These are phyloP conservation scores for Selaginella tamariscina DNA, from an alignment of 75 land plant genomes.

Conservation along the genomic window DNA sequence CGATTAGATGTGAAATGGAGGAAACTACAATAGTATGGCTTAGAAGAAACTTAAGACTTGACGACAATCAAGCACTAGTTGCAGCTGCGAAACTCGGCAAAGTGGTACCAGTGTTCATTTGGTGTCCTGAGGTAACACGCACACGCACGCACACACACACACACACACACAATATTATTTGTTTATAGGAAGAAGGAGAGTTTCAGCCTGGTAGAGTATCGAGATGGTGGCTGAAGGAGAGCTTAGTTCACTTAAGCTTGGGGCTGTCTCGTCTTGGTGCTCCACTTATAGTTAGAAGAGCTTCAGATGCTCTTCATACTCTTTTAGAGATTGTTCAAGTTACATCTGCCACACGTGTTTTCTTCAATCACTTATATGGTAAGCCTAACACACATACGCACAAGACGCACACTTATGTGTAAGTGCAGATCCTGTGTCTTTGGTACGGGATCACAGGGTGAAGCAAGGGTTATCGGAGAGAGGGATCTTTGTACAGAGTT, in stretches of 20 bases:
- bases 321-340: constrained; percentile 40
- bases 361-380: constrained; percentile 82
- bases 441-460: constrained; percentile 59
- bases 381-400: background rate
- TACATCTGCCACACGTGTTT: constrained; percentile 48
- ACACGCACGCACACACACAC: too few species aligned
- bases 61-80: constrained; percentile 80
- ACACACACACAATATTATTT: too few species aligned
- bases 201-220: constrained; percentile 80
- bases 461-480: constrained; percentile 38
- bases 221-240: constrained; percentile 90
- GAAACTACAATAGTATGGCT: constrained; percentile 97
- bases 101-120: constrained; percentile 61
- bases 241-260: constrained; percentile 46
- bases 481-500: constrained; percentile 46
- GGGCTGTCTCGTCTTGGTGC: constrained; percentile 54
- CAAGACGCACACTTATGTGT: background rate
- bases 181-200: constrained; percentile 72
- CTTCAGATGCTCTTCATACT: constrained; percentile 36
- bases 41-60: constrained; percentile 84
- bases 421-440: constrained; percentile 50
- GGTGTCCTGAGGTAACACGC: constrained; percentile 80
- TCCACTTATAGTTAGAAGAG: constrained; percentile 36
- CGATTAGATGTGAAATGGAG: too few species aligned
- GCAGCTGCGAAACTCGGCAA: constrained; percentile 53